These are phyloP conservation scores for Pseudonitzschia delicatissima DNA, from an alignment of 108 stramenopile species.

Conservation along the genomic window DNA sequence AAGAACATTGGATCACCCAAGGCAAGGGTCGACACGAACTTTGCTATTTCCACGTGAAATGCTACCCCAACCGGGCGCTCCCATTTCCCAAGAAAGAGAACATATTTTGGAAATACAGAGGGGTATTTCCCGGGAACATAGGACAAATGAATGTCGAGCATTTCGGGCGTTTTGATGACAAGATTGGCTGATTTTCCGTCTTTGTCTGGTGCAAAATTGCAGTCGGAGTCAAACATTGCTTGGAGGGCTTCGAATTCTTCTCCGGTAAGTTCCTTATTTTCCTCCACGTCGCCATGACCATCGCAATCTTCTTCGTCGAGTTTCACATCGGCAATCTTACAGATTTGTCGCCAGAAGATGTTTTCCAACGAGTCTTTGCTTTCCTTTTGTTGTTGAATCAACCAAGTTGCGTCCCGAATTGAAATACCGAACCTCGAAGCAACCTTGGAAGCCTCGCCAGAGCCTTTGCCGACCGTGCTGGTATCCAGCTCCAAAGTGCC, in stretches of 20 bases:
- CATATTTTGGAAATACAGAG: constrained; percentile 15
- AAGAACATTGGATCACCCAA: constrained; percentile 60
- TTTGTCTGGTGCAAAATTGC: background rate
- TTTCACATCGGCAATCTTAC: constrained; percentile 17
- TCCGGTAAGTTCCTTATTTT: constrained; percentile 27
- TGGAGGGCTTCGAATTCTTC: constrained; percentile 75
- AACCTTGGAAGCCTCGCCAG: constrained; percentile 18
- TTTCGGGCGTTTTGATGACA: constrained; percentile 24
- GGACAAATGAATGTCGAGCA: constrained; percentile 7
- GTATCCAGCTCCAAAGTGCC: constrained; percentile 62
- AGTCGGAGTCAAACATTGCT: constrained; percentile 64
- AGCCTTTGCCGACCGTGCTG: background rate
- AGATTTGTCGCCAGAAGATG: constrained; percentile 43
- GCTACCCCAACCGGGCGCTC: constrained; percentile 22
- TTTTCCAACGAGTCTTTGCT: constrained; percentile 13
- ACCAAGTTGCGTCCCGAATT: constrained; percentile 40
- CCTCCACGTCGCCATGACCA: constrained; percentile 23
- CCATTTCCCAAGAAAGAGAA: constrained; percentile 17
- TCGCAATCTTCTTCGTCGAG: constrained; percentile 8
- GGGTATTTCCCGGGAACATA: constrained; percentile 10
- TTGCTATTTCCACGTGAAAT: constrained; percentile 41
- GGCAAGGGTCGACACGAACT: constrained; percentile 32
- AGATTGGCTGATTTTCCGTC: background rate
- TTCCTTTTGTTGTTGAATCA: constrained; percentile 10
- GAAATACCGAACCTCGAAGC: constrained; percentile 48